These are phyloP conservation scores for Claviceps sp. DNA, from an alignment of 2,329 filamentous ascomycete species.

Conservation along the genomic window DNA sequence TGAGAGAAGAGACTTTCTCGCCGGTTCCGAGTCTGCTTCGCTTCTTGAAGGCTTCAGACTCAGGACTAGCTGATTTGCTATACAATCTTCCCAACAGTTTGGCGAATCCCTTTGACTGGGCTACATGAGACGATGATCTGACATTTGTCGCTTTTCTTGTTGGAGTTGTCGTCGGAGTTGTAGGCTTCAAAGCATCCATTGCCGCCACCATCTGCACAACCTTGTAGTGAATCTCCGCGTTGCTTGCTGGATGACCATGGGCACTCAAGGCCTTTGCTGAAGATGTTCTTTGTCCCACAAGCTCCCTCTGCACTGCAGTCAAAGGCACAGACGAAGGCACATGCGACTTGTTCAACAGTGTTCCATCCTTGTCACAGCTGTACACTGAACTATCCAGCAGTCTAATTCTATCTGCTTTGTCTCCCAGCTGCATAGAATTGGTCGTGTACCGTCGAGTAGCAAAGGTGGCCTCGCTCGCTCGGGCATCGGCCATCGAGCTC, in stretches of 20 bases:
- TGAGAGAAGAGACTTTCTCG: not conserved
- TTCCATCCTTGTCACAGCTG: not conserved
- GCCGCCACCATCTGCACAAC: slow-evolving; percentile 23
- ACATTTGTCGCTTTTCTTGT: slow-evolving; percentile 5
- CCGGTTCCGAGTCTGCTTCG: not conserved
- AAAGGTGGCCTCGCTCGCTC: not conserved
- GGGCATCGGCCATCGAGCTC: not conserved
- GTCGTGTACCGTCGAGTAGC: slow-evolving; percentile 3
- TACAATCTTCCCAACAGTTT: slow-evolving; percentile 22
- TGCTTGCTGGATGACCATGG: not conserved
- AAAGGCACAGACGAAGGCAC: not conserved
- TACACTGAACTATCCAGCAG: slow-evolving; percentile 1
- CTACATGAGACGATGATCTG: slow-evolving; percentile 16
- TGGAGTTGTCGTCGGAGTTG: slow-evolving; percentile 7
- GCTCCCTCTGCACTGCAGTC: not conserved
- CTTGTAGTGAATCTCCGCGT: slow-evolving; percentile 20
- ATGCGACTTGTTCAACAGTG: not conserved
- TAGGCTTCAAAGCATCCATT: slow-evolving; percentile 20
- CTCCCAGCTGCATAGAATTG: slow-evolving; percentile 3
- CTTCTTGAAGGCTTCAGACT: slow-evolving; percentile 4
- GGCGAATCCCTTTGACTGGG: slow-evolving; percentile 18
- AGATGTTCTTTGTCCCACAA: not conserved
- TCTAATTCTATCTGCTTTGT: not conserved
- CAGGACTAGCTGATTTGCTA: slow-evolving; percentile 13
- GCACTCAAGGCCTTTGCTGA: not conserved